Base-by-base conservation (phyloP, 2,329 filamentous ascomycete genomes). In the Colletotrichum sp. region DNA sequence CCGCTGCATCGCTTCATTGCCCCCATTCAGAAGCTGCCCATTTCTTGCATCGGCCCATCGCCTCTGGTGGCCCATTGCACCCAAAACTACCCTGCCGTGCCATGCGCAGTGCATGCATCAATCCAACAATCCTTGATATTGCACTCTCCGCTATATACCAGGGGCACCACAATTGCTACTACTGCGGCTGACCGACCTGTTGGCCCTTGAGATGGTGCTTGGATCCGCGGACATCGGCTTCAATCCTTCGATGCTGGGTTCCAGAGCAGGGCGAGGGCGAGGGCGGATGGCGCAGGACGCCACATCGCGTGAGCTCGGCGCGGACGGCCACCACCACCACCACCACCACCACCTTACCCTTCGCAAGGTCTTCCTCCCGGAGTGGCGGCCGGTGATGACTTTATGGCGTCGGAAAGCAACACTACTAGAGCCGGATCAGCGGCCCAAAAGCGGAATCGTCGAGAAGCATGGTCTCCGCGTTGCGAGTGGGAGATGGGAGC, bases 21-120 rank as follows among this genome's bases (percentile, higher is more conserved):
- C 73, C 48, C 30, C 44, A 68, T 68, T 34, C n/a, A 68, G 64
- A 60, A 68, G 70, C 70, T 75, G 55, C 39, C 32, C 44, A 32
- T 71, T 25, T 28, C 39, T 55, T 27, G 68, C 36, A 44, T 36
- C 59, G 68, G 39, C 28, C 68, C 68, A 64, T 57, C 59, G 60
- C 59, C 48, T 34, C n/a, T 28, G 36, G 25, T 28, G 52, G n/a
- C 28, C 63, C 66, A 44, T 22, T 39, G 16, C 64, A 22, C 22
- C 64, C 9, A 27, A 32, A 32, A 48, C 55, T 15, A 66, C 63
- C 63, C 55, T 68, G 44, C 66, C 39, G 8, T 64, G 25, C 65
- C 65, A 69, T 44, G 65, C 65, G 28, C 48, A 66, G 48, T 74
- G 48, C 48, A 52, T 57, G 66, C 66, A 59, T 63, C 64, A 57